phyloP scores from a whole-genome alignment of 116 monocot species.

The Dioscorea cayenensis region DNA sequence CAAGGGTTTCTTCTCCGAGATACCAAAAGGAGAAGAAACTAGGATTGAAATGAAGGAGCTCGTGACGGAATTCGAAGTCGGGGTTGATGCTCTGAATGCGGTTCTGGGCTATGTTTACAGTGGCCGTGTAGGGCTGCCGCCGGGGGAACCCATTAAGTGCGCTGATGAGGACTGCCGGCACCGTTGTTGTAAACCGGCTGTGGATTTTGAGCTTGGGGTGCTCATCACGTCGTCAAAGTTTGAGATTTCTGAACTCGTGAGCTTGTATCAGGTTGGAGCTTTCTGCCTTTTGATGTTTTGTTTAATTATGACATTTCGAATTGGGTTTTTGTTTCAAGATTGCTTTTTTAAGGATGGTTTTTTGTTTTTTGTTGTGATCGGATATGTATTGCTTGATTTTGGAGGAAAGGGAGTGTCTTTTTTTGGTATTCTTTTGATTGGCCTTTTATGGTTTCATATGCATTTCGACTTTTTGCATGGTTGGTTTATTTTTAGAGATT shows the following conservation, averaged over 20 bases:
- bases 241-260: conserved; percentile 68
- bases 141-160: conserved; percentile 40
- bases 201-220: conserved; percentile 58
- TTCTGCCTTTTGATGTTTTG: background rate
- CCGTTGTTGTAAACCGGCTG: conserved; percentile 49
- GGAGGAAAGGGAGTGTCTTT: too few species aligned
- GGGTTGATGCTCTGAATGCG: conserved; percentile 36
- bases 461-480: too few species aligned
- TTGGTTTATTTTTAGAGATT: too few species aligned
- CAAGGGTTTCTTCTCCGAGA: conserved; percentile 32
- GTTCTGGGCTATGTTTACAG: conserved; percentile 72
- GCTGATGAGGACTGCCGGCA: conserved; percentile 67
- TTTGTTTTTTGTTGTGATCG: too few species aligned
- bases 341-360: too few species aligned
- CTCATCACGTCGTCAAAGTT: conserved; percentile 57
- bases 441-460: too few species aligned
- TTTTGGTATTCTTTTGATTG: too few species aligned
- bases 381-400: too few species aligned
- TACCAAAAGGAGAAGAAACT: background rate
- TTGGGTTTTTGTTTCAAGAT: background rate
- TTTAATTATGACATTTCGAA: background rate
- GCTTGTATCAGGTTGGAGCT: conserved; percentile 64
- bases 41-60: conserved; percentile 37
- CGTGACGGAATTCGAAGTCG: conserved; percentile 26
- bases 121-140: conserved; percentile 35